Evolutionary conservation across 306 rosid genomes (phyloP), one percentile per base, ranked within the genome.

Genomic region (Cucurbita maxima): DNA sequence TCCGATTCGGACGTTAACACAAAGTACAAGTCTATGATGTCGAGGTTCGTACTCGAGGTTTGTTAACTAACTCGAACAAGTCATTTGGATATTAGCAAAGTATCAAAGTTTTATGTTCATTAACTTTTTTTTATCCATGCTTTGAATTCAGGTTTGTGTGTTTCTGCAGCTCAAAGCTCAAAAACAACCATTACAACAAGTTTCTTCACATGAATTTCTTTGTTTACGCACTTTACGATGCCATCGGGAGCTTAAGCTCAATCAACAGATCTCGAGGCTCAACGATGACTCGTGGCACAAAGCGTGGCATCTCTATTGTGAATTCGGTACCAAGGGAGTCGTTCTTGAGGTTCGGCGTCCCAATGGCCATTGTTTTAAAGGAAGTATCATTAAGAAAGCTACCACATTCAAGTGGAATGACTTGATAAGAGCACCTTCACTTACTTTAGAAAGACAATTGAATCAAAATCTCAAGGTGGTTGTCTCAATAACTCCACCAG

Each of bases 301-400:
- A 81, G 89, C 92, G 62, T 93, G 98, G 97, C 93, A 85, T 66
- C 81, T 93, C 74, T 90, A 86, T 77, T 90, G 97, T 76, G 97
- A 90, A 80, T 93, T 90, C 78, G 98, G 98, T 57, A 86, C 92
- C n/a, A 90, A 82, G 82, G 98, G 98, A 70, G 72, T 93, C 14
- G 43, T 58, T 56, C 14, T 88, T 19, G 92, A 93, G 81, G 75
- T 76, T 83, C 81, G 83, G 12, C 78, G 71, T 19, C 83, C 55
- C 1, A 89, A 89, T 67, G 83, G 91, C 72, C 66, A 50, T 64
- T 93, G 94, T 81, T 83, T 87, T 51, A 88, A 84, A 78, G 84
- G 90, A 74, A 82, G 88, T 80, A 80, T 76, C 62, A 61, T 80
- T 74, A 88, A 72, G 61, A 86, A 76, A 10, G 75, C 75, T 3